Base-by-base conservation (phyloP, 176 grass and related monocot genomes). In the Lolium perenne region DNA sequence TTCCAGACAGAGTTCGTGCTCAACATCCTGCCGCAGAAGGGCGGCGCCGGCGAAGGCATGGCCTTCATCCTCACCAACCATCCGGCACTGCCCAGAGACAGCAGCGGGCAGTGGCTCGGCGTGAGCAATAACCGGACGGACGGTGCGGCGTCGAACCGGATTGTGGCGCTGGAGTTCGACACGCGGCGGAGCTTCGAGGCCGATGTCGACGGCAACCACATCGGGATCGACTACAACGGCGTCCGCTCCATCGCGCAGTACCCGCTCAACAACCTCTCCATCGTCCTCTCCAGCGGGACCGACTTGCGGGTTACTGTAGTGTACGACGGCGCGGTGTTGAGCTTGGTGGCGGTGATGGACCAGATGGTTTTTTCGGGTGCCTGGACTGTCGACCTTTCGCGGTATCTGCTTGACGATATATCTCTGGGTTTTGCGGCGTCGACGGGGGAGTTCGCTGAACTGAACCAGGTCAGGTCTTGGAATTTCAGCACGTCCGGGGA, bases 91-190 rank as follows among this genome's bases (percentile, higher is more conserved):
- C 92, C 88, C 10, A 16, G 4, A 14, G 13, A 88, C 78, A 90
- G 92, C 86, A 90, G 86, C 67, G 92, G 88, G 0, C 82, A 70
- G 74, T 90, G 92, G 92, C 88, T 90, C 7, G 91, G 92, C 7
- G 2, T 90, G 0, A 8, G 2, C 23, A 88, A 79, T 73, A 22
- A 38, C 38, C 8, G 40, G 63, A 93, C 86, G 12, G 71, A 83
- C 10, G 83, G 82, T 2, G 21, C 46, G 6, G 6, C 79, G 35
- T 10, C 0, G 64, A 93, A 79, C 78, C 85, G 74, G 40, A 8
- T 90, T 32, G 66, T 93, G 1, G 89, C 85, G 10, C 61, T 92
- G 60, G 91, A 93, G 63, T 90, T 93, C 67, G 88, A 90, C 78
- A 93, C 88, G 18, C 83, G 92, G 73, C 83, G 87, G 65, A 93